Evolutionary conservation across 139 green algal genomes (phyloP).

Genomic region (Desmodesmus armatus): DNA sequence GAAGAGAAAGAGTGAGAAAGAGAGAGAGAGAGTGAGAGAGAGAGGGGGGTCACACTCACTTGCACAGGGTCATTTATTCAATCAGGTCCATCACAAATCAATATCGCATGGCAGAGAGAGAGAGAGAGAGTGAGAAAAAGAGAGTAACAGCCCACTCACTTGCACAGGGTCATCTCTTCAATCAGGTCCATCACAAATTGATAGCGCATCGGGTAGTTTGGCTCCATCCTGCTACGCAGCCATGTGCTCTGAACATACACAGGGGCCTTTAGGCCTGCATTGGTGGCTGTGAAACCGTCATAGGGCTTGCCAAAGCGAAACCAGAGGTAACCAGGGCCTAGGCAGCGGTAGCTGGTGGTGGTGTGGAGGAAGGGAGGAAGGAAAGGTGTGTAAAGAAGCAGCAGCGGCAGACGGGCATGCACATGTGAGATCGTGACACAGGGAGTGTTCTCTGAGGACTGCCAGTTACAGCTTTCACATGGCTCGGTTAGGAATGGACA

Average conservation of each 20-base stretch:
- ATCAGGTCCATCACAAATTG: constrained; percentile 21
- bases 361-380: no score
- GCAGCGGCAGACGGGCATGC: no score
- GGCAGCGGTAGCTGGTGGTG: constrained; percentile 13
- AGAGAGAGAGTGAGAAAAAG: no score
- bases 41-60: no score
- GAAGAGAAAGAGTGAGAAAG: no score
- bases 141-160: no score
- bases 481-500: no score
- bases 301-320: constrained; percentile 1
- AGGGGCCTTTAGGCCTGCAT: constrained; percentile 17
- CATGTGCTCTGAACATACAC: constrained; percentile 45
- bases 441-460: no score
- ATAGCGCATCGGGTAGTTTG: constrained; percentile 4
- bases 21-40: no score
- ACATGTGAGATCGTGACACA: no score
- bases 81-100: constrained; percentile 18
- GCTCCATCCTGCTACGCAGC: background rate
- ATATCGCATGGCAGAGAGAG: constrained; percentile 2
- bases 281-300: constrained; percentile 11
- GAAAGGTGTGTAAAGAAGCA: no score
- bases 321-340: constrained; percentile 42
- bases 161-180: constrained; percentile 42
- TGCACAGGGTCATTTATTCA: constrained; percentile 42
- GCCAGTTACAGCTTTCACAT: no score